Evolutionary conservation across 345 rosid species (phyloP).

Genomic region (Streptanthus diversifolius): DNA sequence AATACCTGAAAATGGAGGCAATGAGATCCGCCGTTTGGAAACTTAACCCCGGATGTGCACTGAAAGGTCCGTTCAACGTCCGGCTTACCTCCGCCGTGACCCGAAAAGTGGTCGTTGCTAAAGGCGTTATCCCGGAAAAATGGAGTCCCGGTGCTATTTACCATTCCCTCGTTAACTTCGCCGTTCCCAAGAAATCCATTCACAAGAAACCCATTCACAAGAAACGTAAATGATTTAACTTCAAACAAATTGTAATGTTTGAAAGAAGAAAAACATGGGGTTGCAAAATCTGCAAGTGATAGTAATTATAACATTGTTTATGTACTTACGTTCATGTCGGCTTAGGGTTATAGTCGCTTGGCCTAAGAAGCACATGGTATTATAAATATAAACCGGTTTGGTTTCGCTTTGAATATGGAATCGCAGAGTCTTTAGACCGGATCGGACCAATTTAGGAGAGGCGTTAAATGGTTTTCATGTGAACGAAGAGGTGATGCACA

Average conservation of each 20-base stretch:
- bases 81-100: constrained; percentile 43
- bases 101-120: constrained; percentile 34
- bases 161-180: constrained; percentile 46
- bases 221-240: constrained; percentile 3
- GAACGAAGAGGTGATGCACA: neutral
- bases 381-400: neutral
- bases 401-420: neutral
- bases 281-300: neutral
- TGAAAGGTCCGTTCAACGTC: constrained; percentile 57
- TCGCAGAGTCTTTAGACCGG: neutral
- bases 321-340: constrained; percentile 7
- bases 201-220: neutral
- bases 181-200: neutral
- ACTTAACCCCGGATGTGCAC: constrained; percentile 38
- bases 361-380: neutral
- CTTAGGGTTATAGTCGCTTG: neutral
- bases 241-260: constrained; percentile 1
- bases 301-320: neutral
- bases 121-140: constrained; percentile 49
- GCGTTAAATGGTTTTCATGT: neutral
- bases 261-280: neutral
- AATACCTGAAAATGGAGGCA: constrained; percentile 55
- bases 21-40: constrained; percentile 77
- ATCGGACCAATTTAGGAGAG: neutral
- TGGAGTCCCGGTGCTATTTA: constrained; percentile 64